Base-by-base conservation (phyloP, 768 basidiomycete species). In the Boletus rubescentipes region DNA sequence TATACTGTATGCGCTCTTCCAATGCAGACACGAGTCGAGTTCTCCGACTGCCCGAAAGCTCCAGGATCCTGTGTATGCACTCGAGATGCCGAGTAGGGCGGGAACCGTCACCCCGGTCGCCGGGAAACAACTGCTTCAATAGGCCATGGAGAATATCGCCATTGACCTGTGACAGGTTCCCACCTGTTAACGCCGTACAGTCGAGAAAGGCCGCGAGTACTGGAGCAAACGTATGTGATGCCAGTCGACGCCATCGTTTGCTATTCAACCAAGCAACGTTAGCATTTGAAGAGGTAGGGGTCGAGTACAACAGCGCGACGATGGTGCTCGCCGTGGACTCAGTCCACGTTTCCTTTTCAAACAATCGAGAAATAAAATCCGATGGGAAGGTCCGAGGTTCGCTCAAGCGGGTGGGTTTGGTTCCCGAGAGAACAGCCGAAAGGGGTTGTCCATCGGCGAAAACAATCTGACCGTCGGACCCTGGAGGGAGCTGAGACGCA, bases 141-240 rank as follows among this genome's bases (percentile, higher is more conserved):
- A 74, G 66, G 11, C 58, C 57, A 1, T 55, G n/a, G 67, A 78
- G 75, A 18, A 64, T 40, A 9, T 67, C 63, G 31, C 58, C 51
- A 15, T 70, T 54, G 1, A 62, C 49, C 15, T 52, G 46, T 2
- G 61, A 59, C 38, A 72, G n/a, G 30, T 66, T 50, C 9, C 58
- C 55, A 2, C 58, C 14, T 3, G 57, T 60, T 21, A 61, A 43
- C n/a, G 56, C 61, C 10, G 54, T 57, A 30, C 69, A 61, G 23
- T 85, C 82, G n/a, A 84, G 64, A 49, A 80, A 76, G 7, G 80
- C 77, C 44, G 74, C 68, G 7, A 85, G 42, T 9, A 79, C 72
- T 0, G 68, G 61, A 20, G 77, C 64, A 15, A 81, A 63, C 29
- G 71, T 62, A 11, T 70, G 61, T 3, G 65, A 34, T 15, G 34